Evolutionary conservation across 352 stramenopile species (phyloP).

Genomic region (Sclerospora graminicola): DNA sequence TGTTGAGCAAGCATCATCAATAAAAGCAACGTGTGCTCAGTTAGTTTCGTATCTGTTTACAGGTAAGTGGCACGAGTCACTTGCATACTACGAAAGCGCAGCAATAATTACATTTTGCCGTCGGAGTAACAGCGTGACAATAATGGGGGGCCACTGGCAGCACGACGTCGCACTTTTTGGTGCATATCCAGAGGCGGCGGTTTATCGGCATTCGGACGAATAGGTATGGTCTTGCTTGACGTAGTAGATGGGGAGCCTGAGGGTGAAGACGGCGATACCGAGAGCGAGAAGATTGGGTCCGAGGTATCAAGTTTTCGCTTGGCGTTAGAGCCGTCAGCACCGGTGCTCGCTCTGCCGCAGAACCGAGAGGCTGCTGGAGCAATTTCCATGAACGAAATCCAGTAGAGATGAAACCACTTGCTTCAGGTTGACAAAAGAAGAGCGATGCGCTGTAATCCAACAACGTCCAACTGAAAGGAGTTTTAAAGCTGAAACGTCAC

Average conservation of each 20-base stretch:
- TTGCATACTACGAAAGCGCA: too few species aligned
- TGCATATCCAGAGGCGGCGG: constrained; percentile 32
- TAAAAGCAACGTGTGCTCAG: too few species aligned
- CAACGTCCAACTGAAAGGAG: constrained; percentile 2
- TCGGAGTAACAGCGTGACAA: constrained; percentile 61
- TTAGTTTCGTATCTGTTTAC: constrained; percentile 1
- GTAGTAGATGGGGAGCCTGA: constrained; percentile 7
- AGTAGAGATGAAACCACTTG: too few species aligned
- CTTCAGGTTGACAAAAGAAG: not conserved
- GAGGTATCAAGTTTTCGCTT: constrained; percentile 57
- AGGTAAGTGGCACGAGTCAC: too few species aligned
- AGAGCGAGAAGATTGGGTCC: constrained; percentile 13
- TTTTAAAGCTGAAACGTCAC: constrained; percentile 18
- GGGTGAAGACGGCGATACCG: constrained; percentile 6
- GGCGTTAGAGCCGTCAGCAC: constrained; percentile 33
- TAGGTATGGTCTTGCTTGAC: constrained; percentile 15
- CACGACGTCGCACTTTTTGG: constrained; percentile 39
- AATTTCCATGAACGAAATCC: constrained; percentile 23
- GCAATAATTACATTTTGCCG: constrained; percentile 50
- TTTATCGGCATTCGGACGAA: constrained; percentile 15
- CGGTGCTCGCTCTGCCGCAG: constrained; percentile 7
- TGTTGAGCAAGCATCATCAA: constrained; percentile 3
- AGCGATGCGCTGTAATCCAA: not conserved
- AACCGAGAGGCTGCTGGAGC: constrained; percentile 6
- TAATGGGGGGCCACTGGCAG: constrained; percentile 15